These are phyloP conservation scores for Neurospora sp. DNA, from an alignment of 495 filamentous ascomycete genomes.

Conservation along the genomic window DNA sequence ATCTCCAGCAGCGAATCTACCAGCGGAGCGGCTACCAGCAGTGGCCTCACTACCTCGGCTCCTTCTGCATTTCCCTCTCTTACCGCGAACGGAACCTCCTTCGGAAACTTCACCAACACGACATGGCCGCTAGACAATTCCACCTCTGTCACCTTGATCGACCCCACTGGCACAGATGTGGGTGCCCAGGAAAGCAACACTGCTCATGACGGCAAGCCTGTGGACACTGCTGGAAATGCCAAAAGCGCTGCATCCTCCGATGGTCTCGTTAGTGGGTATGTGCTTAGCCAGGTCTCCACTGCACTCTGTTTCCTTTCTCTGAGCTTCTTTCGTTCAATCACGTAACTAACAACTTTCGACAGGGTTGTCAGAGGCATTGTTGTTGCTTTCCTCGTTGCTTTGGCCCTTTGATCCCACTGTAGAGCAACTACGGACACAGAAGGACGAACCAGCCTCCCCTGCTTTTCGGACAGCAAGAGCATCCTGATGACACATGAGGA, in stretches of 20 bases:
- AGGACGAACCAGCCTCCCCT: background rate
- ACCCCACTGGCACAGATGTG: background rate
- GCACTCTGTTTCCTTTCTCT: background rate
- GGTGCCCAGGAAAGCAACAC: background rate
- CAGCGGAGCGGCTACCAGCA: background rate
- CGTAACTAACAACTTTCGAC: background rate
- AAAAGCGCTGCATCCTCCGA: background rate
- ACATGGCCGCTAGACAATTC: background rate
- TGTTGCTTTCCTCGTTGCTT: background rate
- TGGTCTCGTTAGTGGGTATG: background rate
- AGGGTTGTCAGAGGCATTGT: background rate
- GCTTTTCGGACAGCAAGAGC: background rate
- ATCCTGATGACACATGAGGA: background rate
- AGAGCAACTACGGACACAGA: background rate
- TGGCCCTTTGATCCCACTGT: background rate
- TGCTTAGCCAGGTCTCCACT: background rate
- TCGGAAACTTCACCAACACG: background rate
- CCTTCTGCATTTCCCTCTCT: background rate
- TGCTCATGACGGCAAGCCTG: background rate
- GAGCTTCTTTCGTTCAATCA: background rate
- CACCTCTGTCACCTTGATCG: background rate
- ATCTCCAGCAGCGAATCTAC: background rate
- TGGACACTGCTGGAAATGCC: background rate
- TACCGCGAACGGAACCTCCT: background rate
- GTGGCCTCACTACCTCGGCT: background rate